These are phyloP conservation scores for Neurospora terricola DNA, from an alignment of 495 filamentous ascomycete genomes.

Conservation along the genomic window DNA sequence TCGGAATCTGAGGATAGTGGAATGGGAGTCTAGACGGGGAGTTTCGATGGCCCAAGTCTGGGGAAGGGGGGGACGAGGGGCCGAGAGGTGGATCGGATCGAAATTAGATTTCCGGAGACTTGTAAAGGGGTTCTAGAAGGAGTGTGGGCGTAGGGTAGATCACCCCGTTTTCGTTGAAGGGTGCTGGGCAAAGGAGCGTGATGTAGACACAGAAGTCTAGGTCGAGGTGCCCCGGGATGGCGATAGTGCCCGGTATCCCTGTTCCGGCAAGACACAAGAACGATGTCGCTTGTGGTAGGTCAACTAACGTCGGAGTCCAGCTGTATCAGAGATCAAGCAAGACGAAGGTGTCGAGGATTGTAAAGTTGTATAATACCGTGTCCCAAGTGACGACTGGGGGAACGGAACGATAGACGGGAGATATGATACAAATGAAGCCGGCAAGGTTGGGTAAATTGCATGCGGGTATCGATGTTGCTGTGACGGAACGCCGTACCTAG, in stretches of 20 bases:
- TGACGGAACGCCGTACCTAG: not conserved
- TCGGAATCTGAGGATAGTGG: not conserved
- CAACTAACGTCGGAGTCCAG: not conserved
- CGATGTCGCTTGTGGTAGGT: not conserved
- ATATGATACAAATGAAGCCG: not conserved
- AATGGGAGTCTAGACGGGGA: not conserved
- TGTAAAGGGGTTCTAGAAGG: not conserved
- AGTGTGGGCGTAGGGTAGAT: not conserved
- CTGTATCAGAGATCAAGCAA: not conserved
- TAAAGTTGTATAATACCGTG: not conserved
- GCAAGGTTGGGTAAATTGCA: not conserved
- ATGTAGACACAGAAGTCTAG: not conserved
- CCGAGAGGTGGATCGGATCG: not conserved
- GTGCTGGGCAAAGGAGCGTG: not conserved
- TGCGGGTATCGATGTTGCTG: not conserved
- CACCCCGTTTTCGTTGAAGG: not conserved
- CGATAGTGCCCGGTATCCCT: not conserved
- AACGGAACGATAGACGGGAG: not conserved
- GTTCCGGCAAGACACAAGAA: not conserved
- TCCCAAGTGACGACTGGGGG: not conserved
- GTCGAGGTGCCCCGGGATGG: not conserved
- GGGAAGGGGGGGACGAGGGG: not conserved
- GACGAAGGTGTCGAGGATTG: not conserved
- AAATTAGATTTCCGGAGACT: not conserved
- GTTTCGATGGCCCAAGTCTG: not conserved